phyloP scores from a whole-genome alignment of 2,329 filamentous ascomycete species.

The Fusarium buxicola region DNA sequence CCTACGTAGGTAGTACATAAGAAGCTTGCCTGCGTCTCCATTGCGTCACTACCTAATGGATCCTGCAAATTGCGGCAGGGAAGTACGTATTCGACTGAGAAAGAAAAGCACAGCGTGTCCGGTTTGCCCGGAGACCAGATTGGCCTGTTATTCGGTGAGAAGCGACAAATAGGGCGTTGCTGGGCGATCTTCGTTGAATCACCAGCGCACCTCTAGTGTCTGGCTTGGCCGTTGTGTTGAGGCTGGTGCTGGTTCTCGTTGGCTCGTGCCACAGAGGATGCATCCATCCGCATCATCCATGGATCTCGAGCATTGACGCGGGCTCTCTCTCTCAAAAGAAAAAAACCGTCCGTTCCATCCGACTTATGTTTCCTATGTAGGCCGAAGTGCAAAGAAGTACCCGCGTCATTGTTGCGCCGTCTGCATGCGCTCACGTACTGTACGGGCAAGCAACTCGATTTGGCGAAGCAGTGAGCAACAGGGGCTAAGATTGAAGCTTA shows the following conservation, averaged over 20 bases:
- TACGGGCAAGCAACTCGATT: not conserved
- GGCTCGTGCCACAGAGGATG: slow-evolving; percentile 7
- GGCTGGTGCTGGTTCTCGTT: slow-evolving; percentile 25
- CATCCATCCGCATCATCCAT: too few relatives aligned
- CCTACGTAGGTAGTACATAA: too few relatives aligned
- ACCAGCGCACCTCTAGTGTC: slow-evolving; percentile 9
- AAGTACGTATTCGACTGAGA: slow-evolving; percentile 26
- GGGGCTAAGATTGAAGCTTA: too few relatives aligned
- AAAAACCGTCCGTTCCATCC: slow-evolving; percentile 5
- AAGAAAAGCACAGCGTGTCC: slow-evolving; percentile 4
- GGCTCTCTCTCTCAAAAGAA: not conserved
- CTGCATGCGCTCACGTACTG: not conserved
- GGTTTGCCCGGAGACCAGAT: slow-evolving; percentile 10
- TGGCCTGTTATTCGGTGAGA: slow-evolving; percentile 8
- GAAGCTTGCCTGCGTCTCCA: slow-evolving; percentile 11
- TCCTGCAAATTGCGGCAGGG: slow-evolving; percentile 16
- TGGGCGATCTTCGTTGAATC: slow-evolving; percentile 33
- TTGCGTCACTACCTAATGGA: slow-evolving; percentile 43
- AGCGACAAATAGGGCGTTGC: slow-evolving; percentile 1
- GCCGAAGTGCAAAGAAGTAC: not conserved
- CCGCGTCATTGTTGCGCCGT: not conserved
- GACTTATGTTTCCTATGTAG: slow-evolving; percentile 22
- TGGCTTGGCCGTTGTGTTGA: slow-evolving; percentile 33
- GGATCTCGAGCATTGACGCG: not conserved
- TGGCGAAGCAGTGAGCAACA: too few relatives aligned